These are phyloP conservation scores for Fusarium metavorans DNA, from an alignment of 2,329 filamentous ascomycete genomes.

Conservation along the genomic window DNA sequence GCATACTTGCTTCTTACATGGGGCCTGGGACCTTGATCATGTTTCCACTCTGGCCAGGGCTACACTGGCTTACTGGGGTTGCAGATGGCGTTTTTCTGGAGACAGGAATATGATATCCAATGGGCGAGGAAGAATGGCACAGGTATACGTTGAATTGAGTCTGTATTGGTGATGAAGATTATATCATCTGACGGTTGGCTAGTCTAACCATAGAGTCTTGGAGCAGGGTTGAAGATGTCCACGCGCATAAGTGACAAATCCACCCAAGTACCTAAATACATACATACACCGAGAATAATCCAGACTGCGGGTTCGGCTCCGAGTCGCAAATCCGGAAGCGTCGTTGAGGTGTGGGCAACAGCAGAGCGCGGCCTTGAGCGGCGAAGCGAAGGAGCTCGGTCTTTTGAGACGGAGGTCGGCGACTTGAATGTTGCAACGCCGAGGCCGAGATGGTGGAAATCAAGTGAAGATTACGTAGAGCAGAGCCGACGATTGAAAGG, in stretches of 20 bases:
- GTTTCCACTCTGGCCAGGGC: slow-evolving; percentile 1
- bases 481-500: not conserved
- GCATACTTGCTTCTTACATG: slow-evolving; percentile 1
- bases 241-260: not conserved
- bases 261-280: not conserved
- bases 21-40: not conserved
- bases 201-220: not conserved
- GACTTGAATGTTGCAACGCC: not conserved
- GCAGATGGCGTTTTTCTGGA: not conserved
- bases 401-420: not conserved
- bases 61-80: not conserved
- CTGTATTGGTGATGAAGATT: not conserved
- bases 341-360: not conserved
- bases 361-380: not conserved
- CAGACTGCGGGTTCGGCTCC: slow-evolving; percentile 7
- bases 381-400: not conserved
- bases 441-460: not conserved
- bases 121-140: not conserved
- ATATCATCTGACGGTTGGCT: not conserved
- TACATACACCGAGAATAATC: not conserved
- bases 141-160: not conserved
- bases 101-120: slow-evolving; percentile 7
- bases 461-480: not conserved
- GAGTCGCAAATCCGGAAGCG: slow-evolving; percentile 15
- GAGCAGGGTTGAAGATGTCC: slow-evolving; percentile 5